Evolutionary conservation across 2,329 filamentous ascomycete species (phyloP), one percentile per base, ranked within the genome.

Genomic region (Epichloe uncinata): DNA sequence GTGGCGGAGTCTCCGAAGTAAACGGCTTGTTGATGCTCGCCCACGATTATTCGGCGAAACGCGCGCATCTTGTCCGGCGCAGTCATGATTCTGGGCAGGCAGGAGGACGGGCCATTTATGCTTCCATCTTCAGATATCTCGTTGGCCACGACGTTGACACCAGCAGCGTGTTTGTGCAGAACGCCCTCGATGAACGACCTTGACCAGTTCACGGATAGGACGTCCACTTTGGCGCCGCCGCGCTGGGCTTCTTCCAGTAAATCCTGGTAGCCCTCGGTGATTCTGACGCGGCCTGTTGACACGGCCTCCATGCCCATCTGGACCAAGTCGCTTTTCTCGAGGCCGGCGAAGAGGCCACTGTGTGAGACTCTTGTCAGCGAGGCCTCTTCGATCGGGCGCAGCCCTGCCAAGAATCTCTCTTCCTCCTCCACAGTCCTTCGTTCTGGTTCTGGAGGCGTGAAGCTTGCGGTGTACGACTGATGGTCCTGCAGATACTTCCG

Each of bases 1-100:
- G 77, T 79, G 2, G 69, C 69, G 30, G 77, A 78, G 58, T 81
- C 77, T 7, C 77, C 77, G 58, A 79, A 71, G 62, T 80, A 81
- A n/a, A 76, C 59, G n/a, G 66, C 57, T 50, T 50, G 54, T 4
- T 58, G 54, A 12, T 49, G 47, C 12, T 7, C 45, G 44, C 57
- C 57, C 6, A 49, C 53, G 34, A 69, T 54, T 6, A 69, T 54
- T 6, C 61, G 56, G n/a, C 59, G 49, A 51, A 76, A 56, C 3
- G 66, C 71, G 11, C 63, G 60, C 16, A 69, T 56, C 63, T 78
- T 78, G 58, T 78, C 74, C 6, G 58, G 50, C 2, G 69, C 70
- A 36, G 72, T 73, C 20, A 60, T 63, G 52, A 61, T 54, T 6
- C 53, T 52, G 5, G 57, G 45, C 4, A 47, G 53, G 42, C 67